Base-by-base conservation (phyloP, 306 rosid genomes). In the Hylodesmum podocarpum region DNA sequence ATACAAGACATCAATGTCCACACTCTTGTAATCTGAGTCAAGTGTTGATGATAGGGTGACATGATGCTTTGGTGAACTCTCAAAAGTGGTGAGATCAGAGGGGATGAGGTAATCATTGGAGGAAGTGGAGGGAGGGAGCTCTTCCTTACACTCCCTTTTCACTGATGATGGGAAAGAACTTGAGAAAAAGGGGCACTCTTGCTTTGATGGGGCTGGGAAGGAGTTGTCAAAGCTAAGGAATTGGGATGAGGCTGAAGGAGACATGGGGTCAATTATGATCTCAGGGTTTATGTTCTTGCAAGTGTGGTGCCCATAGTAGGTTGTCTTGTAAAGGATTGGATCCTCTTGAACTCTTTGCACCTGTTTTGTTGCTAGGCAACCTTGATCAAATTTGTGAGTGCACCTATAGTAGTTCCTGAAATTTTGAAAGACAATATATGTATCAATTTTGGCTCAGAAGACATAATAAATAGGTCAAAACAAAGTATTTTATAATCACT, bases 361-460 rank as follows among this genome's bases (percentile, higher is more conserved):
- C 3, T 91, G 97, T 70, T 91, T 94, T 25, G 77, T 89, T 63
- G 98, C 98, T 69, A 16, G 70, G 66, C 98, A 94, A 11, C 63
- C 53, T 22, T 93, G 96, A 0, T 91, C 97, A 66, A 4, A 47
- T 79, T 88, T 94, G 79, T 90, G 94, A 13, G 93, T 90, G 83
- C 98, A 94, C 54, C 97, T 84, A 16, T 41, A 94, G 77, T 94
- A 94, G 80, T 70, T 83, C 84, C 97, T 90, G 86, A 51, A 73
- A 8, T 75, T 54, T 66, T 0, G 2, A 0, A 2, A 0, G 1
- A 24, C 43, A 34, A 9, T 5, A 41, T 2, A 65, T 10, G 41
- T 9, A 1, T 25, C 53, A n/a, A 25, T 46, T 77, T 78, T 57
- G 82, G 14, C n/a, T n/a, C 13, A 46, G 16, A 28, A 49, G 16